phyloP scores from a whole-genome alignment of 768 basidiomycete genomes.

The Termitomyces titanicus region DNA sequence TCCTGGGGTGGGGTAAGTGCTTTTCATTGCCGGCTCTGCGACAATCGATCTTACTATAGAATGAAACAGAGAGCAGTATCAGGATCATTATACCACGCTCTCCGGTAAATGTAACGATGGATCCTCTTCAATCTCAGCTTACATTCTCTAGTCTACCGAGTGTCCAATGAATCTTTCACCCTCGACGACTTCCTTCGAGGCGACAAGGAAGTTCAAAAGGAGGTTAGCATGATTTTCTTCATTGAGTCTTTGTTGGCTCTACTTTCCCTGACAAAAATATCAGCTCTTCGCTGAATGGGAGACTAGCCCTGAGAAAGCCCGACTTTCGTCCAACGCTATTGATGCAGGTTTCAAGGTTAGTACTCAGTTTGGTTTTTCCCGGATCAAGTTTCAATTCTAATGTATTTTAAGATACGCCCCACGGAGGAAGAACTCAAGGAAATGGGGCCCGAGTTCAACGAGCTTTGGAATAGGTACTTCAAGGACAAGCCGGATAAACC shows the following conservation, averaged over 20 bases:
- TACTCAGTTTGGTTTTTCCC: neutral
- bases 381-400: neutral
- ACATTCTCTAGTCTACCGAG: constrained; percentile 50
- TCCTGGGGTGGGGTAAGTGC: constrained; percentile 61
- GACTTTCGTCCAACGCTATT: constrained; percentile 66
- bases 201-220: constrained; percentile 51
- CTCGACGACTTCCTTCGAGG: constrained; percentile 71
- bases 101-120: constrained; percentile 37
- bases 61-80: constrained; percentile 55
- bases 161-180: constrained; percentile 60
- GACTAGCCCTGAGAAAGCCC: constrained; percentile 60
- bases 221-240: constrained; percentile 31
- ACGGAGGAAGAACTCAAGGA: constrained; percentile 67
- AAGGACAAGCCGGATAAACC: constrained; percentile 81
- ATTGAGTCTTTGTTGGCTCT: neutral
- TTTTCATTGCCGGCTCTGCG: neutral
- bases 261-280: neutral
- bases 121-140: neutral
- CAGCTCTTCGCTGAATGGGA: constrained; percentile 65
- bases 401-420: constrained; percentile 51
- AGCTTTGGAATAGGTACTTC: constrained; percentile 68
- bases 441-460: constrained; percentile 76
- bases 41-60: neutral
- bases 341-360: constrained; percentile 71
- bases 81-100: constrained; percentile 72